Evolutionary conservation across 139 green algal genomes (phyloP), one percentile per base, ranked within the genome.

Genomic region (Volvox africanus): DNA sequence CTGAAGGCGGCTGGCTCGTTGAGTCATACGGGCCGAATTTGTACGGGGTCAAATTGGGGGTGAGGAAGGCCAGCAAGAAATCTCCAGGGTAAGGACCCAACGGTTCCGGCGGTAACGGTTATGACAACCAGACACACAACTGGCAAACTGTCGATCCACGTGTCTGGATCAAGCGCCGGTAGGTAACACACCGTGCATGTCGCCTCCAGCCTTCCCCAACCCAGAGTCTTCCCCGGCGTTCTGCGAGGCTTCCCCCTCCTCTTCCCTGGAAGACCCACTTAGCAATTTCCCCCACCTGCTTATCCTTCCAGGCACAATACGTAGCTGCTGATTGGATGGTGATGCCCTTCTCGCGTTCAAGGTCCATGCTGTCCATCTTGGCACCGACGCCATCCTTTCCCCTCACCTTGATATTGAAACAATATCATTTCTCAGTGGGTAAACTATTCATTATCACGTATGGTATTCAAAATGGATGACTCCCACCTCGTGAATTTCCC

Each of bases 281-380:
- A 55, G 44, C 44, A 55, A 5, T 55, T 55, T 55, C 44, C 44
- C 44, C 28, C 84, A 89, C 86, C 86, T 90, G 86, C n/a, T 94
- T 97, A 93, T 99, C 96, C 84, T 98, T 97, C 98, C 98, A 99
- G 35, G 91, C 91, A 94, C 95, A 98, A 90, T 97, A 98, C 19
- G 98, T 99, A 33, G 98, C 98, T 21, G 97, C 97, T 30, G 95
- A 98, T 94, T 99, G 98, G 88, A 99, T 99, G 81, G 98, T 99
- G 96, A 99, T 99, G 67, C 98, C 98, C 94, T 99, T 99, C 92
- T 99, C 98, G 0, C 98, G 91, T 93, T 99, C 98, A 44, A 99
- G 93, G 68, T 99, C 98, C 98, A 99, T 99, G 82, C 91, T 95
- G 90, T 99, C 98, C 98, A 99, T 99, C 86, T 99, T 99, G 33